Percentiles rank a stretch among this genome's conserved stretches.
Evolutionary conservation across 2,329 filamentous ascomycete genomes (phyloP).

Genomic region (Ilyonectria sp.): DNA sequence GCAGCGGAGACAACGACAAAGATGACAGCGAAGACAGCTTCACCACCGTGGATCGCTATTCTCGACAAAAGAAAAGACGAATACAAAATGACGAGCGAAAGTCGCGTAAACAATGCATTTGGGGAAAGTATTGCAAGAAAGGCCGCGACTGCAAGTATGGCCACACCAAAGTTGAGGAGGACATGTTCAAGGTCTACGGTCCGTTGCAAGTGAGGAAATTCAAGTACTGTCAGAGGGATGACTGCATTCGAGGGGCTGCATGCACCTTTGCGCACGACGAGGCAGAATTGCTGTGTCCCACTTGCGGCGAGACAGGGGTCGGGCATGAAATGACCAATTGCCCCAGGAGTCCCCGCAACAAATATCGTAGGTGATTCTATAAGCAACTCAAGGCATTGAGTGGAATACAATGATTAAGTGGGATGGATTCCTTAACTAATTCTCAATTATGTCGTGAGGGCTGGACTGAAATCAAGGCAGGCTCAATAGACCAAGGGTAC

Average conservation of each 20-base stretch:
- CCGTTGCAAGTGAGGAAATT: not conserved
- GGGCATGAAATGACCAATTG: not conserved
- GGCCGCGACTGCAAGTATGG: not conserved
- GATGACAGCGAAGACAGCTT: not conserved
- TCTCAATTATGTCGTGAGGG: too few relatives aligned
- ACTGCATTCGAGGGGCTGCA: not conserved
- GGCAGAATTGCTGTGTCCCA: not conserved
- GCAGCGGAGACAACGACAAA: not conserved
- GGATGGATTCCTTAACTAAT: too few relatives aligned
- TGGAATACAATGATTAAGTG: too few relatives aligned
- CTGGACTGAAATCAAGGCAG: too few relatives aligned
- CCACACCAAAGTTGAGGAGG: not conserved
- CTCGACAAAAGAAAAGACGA: not conserved
- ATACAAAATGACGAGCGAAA: not conserved
- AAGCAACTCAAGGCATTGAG: not conserved
- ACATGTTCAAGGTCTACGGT: not conserved
- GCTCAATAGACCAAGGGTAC: too few relatives aligned
- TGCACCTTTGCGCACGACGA: not conserved
- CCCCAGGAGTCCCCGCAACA: not conserved
- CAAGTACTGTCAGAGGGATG: not conserved
- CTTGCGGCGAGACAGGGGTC: not conserved
- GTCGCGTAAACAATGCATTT: not conserved
- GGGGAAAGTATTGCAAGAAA: not conserved
- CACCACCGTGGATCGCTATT: not conserved
- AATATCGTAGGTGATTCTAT: not conserved